Evolutionary conservation across 1,139 yeast genomes (phyloP).

Genomic region (Candida tetrigidarum): DNA sequence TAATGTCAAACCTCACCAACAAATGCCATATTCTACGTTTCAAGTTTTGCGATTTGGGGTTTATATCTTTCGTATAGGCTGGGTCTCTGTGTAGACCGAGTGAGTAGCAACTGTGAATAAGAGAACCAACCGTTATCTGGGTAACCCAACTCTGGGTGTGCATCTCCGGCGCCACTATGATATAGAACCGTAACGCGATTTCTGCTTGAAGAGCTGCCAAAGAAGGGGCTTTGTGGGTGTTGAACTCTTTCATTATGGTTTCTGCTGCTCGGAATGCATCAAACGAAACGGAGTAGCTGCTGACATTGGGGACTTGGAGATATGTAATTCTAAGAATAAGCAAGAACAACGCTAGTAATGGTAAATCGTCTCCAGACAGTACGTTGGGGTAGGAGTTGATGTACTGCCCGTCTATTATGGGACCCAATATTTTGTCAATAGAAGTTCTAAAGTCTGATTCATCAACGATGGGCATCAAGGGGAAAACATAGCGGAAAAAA

Average conservation of each 20-base stretch:
- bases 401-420: conserved; percentile 19
- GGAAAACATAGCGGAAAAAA: conserved; percentile 47
- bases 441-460: conserved; percentile 30
- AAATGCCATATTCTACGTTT: conserved; percentile 52
- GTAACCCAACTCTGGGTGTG: conserved; percentile 19
- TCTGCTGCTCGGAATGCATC: conserved; percentile 36
- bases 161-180: conserved; percentile 34
- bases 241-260: conserved; percentile 40
- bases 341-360: conserved; percentile 29
- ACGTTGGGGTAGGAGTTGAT: conserved; percentile 22
- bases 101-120: conserved; percentile 52
- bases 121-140: conserved; percentile 33
- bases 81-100: conserved; percentile 61
- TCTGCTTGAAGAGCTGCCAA: conserved; percentile 53
- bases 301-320: conserved; percentile 23
- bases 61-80: conserved; percentile 27
- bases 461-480: conserved; percentile 52
- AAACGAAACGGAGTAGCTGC: conserved; percentile 30
- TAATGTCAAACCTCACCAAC: conserved; percentile 24
- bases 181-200: conserved; percentile 32
- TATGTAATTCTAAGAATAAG: conserved; percentile 31
- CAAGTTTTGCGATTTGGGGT: conserved; percentile 23
- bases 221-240: conserved; percentile 42
- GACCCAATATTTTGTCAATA: conserved; percentile 21
- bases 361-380: conserved; percentile 30